Evolutionary conservation across 176 grass and related monocot species (phyloP).

Genomic region (Oryza longistaminata): DNA sequence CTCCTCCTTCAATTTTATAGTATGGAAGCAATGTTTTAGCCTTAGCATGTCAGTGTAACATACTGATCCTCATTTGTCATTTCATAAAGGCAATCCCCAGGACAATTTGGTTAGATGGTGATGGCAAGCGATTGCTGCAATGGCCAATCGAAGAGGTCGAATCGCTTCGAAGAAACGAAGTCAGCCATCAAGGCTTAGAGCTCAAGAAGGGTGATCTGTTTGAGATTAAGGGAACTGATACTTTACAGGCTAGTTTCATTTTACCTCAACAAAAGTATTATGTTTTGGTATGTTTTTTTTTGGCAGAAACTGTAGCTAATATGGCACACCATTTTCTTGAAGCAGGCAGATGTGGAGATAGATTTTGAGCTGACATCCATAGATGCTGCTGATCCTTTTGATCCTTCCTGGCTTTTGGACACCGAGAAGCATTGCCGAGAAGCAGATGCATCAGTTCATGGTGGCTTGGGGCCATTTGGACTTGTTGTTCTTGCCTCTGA

Average conservation of each 20-base stretch:
- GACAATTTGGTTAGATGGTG: constrained; percentile 70
- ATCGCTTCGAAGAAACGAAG: constrained; percentile 57
- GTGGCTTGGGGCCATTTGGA: constrained; percentile 73
- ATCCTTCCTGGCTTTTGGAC: constrained; percentile 66
- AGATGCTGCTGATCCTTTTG: constrained; percentile 53
- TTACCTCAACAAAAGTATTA: background rate
- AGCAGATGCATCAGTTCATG: constrained; percentile 44
- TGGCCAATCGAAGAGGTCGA: constrained; percentile 84
- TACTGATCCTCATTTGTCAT: background rate
- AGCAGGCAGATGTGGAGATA: constrained; percentile 82
- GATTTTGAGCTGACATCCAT: constrained; percentile 58
- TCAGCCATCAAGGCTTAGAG: constrained; percentile 45
- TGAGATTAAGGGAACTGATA: constrained; percentile 66
- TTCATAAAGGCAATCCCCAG: constrained; percentile 68
- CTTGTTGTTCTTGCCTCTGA: constrained; percentile 71
- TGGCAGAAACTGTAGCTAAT: constrained; percentile 33
- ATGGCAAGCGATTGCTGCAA: constrained; percentile 70
- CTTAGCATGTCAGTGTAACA: background rate
- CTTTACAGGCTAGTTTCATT: constrained; percentile 52
- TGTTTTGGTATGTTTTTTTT: background rate
- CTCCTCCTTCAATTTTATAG: background rate
- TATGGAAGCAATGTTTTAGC: background rate
- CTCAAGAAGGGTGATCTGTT: constrained; percentile 53
- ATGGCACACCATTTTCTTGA: constrained; percentile 18
- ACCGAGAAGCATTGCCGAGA: constrained; percentile 59